Conservation (phyloP, 2,329 filamentous ascomycete genomes). For the Chrysosporium queenslandicum region DNA sequence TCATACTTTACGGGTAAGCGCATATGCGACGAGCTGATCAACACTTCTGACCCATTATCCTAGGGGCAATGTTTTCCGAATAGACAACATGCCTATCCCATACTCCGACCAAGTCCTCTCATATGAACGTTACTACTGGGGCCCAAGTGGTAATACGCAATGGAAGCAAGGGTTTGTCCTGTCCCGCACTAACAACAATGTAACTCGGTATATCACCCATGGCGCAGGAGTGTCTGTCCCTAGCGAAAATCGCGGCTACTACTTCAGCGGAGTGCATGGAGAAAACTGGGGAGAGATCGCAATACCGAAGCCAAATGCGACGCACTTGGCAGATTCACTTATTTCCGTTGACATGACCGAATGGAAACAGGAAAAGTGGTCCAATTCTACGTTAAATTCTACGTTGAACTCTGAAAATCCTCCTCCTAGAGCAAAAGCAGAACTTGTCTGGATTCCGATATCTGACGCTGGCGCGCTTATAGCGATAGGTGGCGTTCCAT, state of each 20-base stretch:
- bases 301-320: slow-evolving; percentile 25
- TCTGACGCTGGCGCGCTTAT: slow-evolving; percentile 31
- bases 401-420: too few relatives aligned
- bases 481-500: slow-evolving; percentile 30
- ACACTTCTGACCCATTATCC: background rate
- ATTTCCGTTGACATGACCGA: slow-evolving; percentile 52
- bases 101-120: slow-evolving; percentile 37
- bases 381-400: slow-evolving; percentile 48
- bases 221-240: slow-evolving; percentile 56
- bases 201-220: slow-evolving; percentile 55
- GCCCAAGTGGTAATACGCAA: slow-evolving; percentile 30
- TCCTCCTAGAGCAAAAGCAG: slow-evolving; percentile 50
- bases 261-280: slow-evolving; percentile 56
- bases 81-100: slow-evolving; percentile 32
- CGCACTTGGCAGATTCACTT: slow-evolving; percentile 44
- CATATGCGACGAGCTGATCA: background rate
- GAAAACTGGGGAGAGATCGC: slow-evolving; percentile 44
- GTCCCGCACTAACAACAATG: slow-evolving; percentile 33
- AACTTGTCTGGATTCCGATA: slow-evolving; percentile 52
- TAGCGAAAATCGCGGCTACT: slow-evolving; percentile 61
- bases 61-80: slow-evolving; percentile 40
- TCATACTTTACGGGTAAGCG: slow-evolving; percentile 52
- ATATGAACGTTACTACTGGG: slow-evolving; percentile 49
- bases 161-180: slow-evolving; percentile 40
- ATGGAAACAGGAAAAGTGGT: slow-evolving; percentile 45